phyloP scores from a whole-genome alignment of 2,329 filamentous ascomycete genomes.

The Alternaria atra region DNA sequence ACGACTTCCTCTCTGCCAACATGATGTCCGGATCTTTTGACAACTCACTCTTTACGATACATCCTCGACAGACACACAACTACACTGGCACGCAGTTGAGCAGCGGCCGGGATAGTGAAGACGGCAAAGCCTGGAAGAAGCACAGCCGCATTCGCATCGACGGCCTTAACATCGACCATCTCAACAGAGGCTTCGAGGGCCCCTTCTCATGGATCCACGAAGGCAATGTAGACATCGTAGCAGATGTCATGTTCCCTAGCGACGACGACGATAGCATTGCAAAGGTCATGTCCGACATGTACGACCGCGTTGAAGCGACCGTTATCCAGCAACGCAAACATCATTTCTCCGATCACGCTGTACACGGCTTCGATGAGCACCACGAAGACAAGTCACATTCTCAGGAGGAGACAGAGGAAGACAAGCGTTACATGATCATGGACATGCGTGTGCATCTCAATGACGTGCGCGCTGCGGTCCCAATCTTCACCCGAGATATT shows the following conservation, averaged over 20 bases:
- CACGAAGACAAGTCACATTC: constrained; percentile 26
- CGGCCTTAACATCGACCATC: constrained; percentile 90
- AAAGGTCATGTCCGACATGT: constrained; percentile 96
- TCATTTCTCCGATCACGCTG: constrained; percentile 48
- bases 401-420: constrained; percentile 53
- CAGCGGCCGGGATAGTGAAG: constrained; percentile 66
- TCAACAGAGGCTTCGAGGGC: constrained; percentile 91
- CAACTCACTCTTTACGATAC: constrained; percentile 95
- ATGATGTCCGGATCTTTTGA: constrained; percentile 97
- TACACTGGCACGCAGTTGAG: constrained; percentile 71
- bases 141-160: constrained; percentile 93
- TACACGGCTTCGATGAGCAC: constrained; percentile 39
- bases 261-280: constrained; percentile 88
- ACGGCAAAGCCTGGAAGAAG: constrained; percentile 87
- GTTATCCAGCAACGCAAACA: constrained; percentile 77
- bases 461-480: constrained; percentile 90
- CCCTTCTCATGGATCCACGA: constrained; percentile 98
- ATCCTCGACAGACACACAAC: constrained; percentile 88
- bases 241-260: constrained; percentile 92
- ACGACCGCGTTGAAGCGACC: constrained; percentile 92
- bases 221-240: constrained; percentile 94
- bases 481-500: constrained; percentile 88
- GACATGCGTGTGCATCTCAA: constrained; percentile 95
- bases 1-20: constrained; percentile 94
- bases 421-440: constrained; percentile 86